Percentiles rank a stretch among this genome's conserved stretches.
Conservation (phyloP, 2,329 filamentous ascomycete species). For the Paramyrothecium sp. region DNA sequence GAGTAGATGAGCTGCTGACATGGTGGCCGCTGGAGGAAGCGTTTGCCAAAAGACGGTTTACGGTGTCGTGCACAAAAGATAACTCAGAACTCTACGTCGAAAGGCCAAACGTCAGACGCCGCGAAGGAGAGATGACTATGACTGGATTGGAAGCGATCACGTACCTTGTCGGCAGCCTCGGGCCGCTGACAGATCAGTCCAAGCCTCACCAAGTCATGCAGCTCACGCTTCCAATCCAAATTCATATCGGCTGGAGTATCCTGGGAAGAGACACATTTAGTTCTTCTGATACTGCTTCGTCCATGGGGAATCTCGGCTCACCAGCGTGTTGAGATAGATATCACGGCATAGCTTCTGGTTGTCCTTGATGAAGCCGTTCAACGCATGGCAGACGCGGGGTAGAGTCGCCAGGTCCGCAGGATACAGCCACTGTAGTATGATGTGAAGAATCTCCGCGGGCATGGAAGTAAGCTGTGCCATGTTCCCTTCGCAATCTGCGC, state of each 20-base stretch:
- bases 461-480: slow-evolving; percentile 30
- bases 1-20: slow-evolving; percentile 28
- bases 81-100: slow-evolving; percentile 38
- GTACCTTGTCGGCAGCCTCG: slow-evolving; percentile 36
- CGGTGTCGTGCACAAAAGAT: slow-evolving; percentile 44
- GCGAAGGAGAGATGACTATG: background rate
- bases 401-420: slow-evolving; percentile 55
- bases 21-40: slow-evolving; percentile 34
- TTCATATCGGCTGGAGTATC: slow-evolving; percentile 30
- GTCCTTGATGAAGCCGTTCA: slow-evolving; percentile 53
- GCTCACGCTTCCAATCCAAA: slow-evolving; percentile 40
- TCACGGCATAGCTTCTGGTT: slow-evolving; percentile 61
- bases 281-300: no score
- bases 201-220: slow-evolving; percentile 43
- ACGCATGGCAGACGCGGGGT: slow-evolving; percentile 46
- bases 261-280: slow-evolving; percentile 12
- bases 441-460: slow-evolving; percentile 62
- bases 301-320: slow-evolving; percentile 30
- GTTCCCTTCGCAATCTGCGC: background rate
- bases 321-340: slow-evolving; percentile 58
- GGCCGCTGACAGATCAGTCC: slow-evolving; percentile 37
- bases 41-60: slow-evolving; percentile 44
- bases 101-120: background rate
- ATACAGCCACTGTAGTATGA: slow-evolving; percentile 55
- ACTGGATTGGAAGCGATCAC: background rate